Evolutionary conservation across 2,329 filamentous ascomycete species (phyloP), one percentile per base, ranked within the genome.

Genomic region (Claviceps digitariae): DNA sequence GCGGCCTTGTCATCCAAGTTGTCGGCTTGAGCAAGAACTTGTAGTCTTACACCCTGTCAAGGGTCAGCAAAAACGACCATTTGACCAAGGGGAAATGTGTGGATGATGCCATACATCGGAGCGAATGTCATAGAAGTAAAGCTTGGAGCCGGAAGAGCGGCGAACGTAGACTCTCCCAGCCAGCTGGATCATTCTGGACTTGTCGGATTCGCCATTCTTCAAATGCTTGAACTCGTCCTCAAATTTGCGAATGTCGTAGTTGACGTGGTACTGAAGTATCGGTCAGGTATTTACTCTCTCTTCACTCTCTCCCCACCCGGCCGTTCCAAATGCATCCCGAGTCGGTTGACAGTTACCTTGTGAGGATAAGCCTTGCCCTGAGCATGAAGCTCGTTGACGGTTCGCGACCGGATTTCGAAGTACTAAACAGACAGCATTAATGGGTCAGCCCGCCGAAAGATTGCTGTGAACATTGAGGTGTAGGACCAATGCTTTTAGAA

Each of bases 351-450:
- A 46, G 56, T 47, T 58, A 67, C 66, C 78, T 83, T 84, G 84
- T 98, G 91, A 8, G 93, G 93, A 72, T 96, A 95, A 20, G 69
- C 69, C 61, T 69, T 69, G 62, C 64, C 67, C 66, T 69, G 63
- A 52, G 67, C 64, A 57, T 70, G 69, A 36, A 71, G 67, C 55
- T 67, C 69, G 58, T 69, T 68, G 74, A 95, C 83, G 60, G 79
- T 79, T 61, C 87, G 82, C 64, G 86, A 94, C 58, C 93, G 87
- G 67, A 97, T 94, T 74, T 98, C 93, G 68, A 95, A 96, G 76
- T 97, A 98, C 66, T 67, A 36, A 15, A 17, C 13, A n/a, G 15
- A 29, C 13, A 20, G 36, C 17, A 21, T 21, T 15, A 10, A 38
- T 6, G 20, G 29, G 38, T 52, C 31, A 52, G 51, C 38, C n/a